phyloP scores from a whole-genome alignment of 495 filamentous ascomycete genomes.

The Aspergillus sparsus region DNA sequence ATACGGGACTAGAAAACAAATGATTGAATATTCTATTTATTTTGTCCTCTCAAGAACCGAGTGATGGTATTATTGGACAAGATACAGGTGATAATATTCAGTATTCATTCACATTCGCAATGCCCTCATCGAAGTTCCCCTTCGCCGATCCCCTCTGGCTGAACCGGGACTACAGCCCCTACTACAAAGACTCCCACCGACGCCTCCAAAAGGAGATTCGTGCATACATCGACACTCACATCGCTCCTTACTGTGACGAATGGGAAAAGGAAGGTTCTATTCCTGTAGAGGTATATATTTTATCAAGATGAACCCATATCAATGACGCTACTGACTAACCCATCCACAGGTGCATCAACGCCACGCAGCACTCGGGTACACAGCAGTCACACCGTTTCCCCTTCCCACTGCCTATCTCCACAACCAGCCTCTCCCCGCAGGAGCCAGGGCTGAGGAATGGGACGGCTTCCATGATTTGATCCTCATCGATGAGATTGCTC shows the following conservation, averaged over 20 bases:
- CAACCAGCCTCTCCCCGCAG: constrained; percentile 32
- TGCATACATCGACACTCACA: constrained; percentile 63
- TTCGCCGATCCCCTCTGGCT: constrained; percentile 77
- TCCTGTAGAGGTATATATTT: constrained; percentile 22
- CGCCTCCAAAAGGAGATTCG: constrained; percentile 64
- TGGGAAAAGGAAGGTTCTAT: constrained; percentile 33
- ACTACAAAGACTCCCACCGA: constrained; percentile 70
- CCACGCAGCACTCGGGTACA: constrained; percentile 28
- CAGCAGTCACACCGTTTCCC: constrained; percentile 26
- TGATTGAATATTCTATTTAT: no score
- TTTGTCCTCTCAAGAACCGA: no score
- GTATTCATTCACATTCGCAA: background rate
- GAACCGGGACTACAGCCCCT: constrained; percentile 65
- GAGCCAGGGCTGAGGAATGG: constrained; percentile 37
- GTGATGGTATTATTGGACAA: no score
- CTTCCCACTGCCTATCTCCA: constrained; percentile 24
- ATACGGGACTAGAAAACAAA: no score
- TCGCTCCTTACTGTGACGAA: constrained; percentile 37
- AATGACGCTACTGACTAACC: background rate
- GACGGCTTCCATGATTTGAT: constrained; percentile 45
- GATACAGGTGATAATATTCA: no score
- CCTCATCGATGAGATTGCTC: constrained; percentile 43
- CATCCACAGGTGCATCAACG: constrained; percentile 20
- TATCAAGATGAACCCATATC: background rate
- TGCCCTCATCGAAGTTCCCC: constrained; percentile 34